These are phyloP conservation scores for Dujonia santamariae DNA, from an alignment of 1,139 yeast genomes.

Conservation along the genomic window DNA sequence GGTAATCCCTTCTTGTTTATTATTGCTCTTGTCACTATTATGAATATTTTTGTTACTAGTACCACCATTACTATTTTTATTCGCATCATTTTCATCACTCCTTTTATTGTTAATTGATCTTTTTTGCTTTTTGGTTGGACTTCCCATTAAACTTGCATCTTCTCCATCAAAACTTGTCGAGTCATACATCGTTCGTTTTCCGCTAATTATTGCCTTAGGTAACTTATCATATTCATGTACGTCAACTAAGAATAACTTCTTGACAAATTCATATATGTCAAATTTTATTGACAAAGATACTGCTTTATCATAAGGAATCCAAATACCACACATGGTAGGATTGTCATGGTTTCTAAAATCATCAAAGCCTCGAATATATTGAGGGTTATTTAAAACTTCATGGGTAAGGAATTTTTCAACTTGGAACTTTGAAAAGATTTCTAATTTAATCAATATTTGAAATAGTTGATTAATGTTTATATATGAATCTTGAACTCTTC, in stretches of 20 bases:
- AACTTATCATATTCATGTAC: slow-evolving; percentile 45
- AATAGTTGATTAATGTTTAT: slow-evolving; percentile 41
- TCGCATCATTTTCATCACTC: background rate
- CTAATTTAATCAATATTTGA: slow-evolving; percentile 29
- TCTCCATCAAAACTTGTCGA: slow-evolving; percentile 7
- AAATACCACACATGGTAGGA: slow-evolving; percentile 30
- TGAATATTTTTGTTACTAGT: background rate
- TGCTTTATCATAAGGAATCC: slow-evolving; percentile 48
- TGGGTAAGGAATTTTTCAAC: slow-evolving; percentile 28
- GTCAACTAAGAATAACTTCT: slow-evolving; percentile 40
- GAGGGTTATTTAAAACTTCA: slow-evolving; percentile 32
- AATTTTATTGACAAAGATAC: slow-evolving; percentile 38
- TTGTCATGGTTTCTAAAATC: slow-evolving; percentile 30
- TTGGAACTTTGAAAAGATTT: slow-evolving; percentile 23
- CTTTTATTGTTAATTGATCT: slow-evolving; percentile 6
- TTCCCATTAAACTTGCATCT: slow-evolving; percentile 18
- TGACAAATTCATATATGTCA: slow-evolving; percentile 40
- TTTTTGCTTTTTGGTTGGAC: slow-evolving; percentile 35
- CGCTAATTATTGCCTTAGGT: slow-evolving; percentile 18
- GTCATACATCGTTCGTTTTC: slow-evolving; percentile 9
- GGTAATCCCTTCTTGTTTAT: too few species aligned
- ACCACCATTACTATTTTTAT: background rate
- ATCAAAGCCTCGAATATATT: slow-evolving; percentile 18
- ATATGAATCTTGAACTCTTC: slow-evolving; percentile 46
- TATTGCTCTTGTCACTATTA: too few species aligned